A percentile compares a stretch with the other conserved stretches of the same genome.
These are phyloP conservation scores for Pichia sp. DNA, from an alignment of 1,139 yeast genomes.

Conservation along the genomic window DNA sequence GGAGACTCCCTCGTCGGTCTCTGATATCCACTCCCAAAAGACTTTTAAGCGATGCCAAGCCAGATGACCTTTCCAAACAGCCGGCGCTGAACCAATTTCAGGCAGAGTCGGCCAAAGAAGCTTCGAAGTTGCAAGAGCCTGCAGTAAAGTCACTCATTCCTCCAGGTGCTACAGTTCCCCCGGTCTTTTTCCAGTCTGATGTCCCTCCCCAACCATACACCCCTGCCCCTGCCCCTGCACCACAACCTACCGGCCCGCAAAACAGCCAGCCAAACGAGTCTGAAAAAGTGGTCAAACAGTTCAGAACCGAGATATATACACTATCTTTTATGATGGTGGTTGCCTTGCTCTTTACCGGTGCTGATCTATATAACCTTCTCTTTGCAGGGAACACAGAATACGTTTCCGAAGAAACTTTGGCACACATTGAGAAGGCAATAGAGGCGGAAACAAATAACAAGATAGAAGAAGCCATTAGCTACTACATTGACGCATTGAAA, in stretches of 20 bases:
- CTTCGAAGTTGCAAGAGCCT: background rate
- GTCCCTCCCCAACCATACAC: conserved; percentile 14
- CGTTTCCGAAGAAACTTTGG: conserved; percentile 17
- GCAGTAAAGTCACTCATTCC: background rate
- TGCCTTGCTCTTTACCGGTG: conserved; percentile 1
- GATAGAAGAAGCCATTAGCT: conserved; percentile 21
- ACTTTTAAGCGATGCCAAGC: conserved; percentile 2
- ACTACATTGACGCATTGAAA: conserved; percentile 20
- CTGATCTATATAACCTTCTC: conserved; percentile 1
- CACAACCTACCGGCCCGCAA: background rate
- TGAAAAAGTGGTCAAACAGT: conserved; percentile 1
- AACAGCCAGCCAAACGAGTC: background rate
- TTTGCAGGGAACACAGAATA: conserved; percentile 14
- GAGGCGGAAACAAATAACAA: conserved; percentile 22
- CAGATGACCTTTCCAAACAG: conserved; percentile 9
- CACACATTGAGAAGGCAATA: conserved; percentile 19
- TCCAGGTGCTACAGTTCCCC: conserved; percentile 21
- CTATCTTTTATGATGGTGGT: background rate
- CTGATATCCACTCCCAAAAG: background rate
- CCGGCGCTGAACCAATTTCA: conserved; percentile 32
- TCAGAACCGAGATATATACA: background rate
- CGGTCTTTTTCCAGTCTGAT: conserved; percentile 12
- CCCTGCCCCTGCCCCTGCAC: background rate
- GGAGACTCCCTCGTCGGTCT: background rate
- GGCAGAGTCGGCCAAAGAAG: conserved; percentile 13